A percentile compares a stretch with the other conserved stretches of the same genome.
phyloP scores from a whole-genome alignment of 495 filamentous ascomycete species.

The Talaromyces proteolyticus region DNA sequence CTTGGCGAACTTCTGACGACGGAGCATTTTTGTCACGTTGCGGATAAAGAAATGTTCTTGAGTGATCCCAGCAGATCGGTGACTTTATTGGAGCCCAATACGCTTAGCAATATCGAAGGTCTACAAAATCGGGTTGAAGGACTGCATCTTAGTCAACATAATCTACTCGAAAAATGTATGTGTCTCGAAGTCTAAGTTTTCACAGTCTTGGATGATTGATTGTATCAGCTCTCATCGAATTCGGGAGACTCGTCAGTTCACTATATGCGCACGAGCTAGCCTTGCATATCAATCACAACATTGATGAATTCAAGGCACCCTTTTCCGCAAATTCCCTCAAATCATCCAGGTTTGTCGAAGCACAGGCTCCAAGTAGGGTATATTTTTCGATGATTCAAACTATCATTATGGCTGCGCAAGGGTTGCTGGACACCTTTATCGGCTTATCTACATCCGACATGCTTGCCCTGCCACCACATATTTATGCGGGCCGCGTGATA shows the following conservation, averaged over 20 bases:
- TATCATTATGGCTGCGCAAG: conserved; percentile 1
- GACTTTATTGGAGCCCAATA: conserved; percentile 2
- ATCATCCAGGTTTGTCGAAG: conserved; percentile 7
- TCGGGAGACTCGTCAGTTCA: conserved; percentile 8
- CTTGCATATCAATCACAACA: conserved; percentile 12
- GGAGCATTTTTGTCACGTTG: conserved; percentile 5
- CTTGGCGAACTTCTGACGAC: conserved; percentile 2
- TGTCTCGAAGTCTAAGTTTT: not conserved
- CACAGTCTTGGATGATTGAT: not conserved
- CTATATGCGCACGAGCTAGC: conserved; percentile 9
- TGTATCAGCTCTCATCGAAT: conserved; percentile 8
- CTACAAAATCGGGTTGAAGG: conserved; percentile 2
- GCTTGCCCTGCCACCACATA: conserved; percentile 12
- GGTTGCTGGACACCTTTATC: conserved; percentile 9
- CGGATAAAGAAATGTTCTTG: conserved; percentile 5
- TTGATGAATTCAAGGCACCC: conserved; percentile 11
- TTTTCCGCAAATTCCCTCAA: conserved; percentile 10
- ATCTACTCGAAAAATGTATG: conserved; percentile 5
- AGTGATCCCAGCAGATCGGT: conserved; percentile 5
- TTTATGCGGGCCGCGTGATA: conserved; percentile 12
- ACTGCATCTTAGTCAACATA: not conserved
- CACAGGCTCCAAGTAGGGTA: not conserved
- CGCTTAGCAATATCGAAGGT: not conserved
- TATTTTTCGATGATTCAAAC: conserved; percentile 5
- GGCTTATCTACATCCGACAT: conserved; percentile 10